Percentiles rank a stretch among this genome's conserved stretches.
Conservation (phyloP, 176 grass and related monocot genomes). For the Elaeis guineensis region DNA sequence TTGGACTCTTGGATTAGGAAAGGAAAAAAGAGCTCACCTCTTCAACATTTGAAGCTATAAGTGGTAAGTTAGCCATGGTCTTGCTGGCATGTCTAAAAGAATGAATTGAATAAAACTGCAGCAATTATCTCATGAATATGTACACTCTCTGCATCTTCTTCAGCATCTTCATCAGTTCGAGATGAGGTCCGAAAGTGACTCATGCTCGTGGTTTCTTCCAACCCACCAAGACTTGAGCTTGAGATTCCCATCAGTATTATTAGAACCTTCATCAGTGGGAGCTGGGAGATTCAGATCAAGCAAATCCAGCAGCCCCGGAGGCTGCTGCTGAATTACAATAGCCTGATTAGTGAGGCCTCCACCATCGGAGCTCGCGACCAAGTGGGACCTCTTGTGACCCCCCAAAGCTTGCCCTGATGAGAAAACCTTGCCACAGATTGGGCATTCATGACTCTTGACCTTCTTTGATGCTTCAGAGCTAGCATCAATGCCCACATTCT, state of each 20-base stretch:
- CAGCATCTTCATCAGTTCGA: background rate
- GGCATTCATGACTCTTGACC: background rate
- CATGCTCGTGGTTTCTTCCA: background rate
- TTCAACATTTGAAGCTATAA: too few species aligned
- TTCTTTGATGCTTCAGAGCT: constrained; percentile 1
- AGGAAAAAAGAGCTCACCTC: too few species aligned
- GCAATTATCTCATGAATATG: background rate
- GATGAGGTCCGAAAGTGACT: background rate
- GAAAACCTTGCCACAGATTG: constrained; percentile 5
- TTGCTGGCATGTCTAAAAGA: background rate
- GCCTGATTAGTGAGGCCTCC: background rate
- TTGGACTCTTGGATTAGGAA: too few species aligned
- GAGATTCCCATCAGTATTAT: background rate
- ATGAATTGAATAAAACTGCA: constrained; percentile 6
- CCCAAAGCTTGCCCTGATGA: constrained; percentile 13
- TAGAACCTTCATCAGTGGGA: background rate
- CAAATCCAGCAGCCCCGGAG: background rate
- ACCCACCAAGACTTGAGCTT: background rate
- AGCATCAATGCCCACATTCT: background rate
- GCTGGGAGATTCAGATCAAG: constrained; percentile 8
- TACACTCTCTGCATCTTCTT: background rate
- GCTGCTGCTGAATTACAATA: background rate
- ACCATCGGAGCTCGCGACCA: background rate
- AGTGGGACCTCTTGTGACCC: constrained; percentile 8
- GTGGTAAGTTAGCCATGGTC: too few species aligned